Evolutionary conservation across 352 stramenopile species (phyloP), one percentile per base, ranked within the genome.

Genomic region (Pythium apleroticum): DNA sequence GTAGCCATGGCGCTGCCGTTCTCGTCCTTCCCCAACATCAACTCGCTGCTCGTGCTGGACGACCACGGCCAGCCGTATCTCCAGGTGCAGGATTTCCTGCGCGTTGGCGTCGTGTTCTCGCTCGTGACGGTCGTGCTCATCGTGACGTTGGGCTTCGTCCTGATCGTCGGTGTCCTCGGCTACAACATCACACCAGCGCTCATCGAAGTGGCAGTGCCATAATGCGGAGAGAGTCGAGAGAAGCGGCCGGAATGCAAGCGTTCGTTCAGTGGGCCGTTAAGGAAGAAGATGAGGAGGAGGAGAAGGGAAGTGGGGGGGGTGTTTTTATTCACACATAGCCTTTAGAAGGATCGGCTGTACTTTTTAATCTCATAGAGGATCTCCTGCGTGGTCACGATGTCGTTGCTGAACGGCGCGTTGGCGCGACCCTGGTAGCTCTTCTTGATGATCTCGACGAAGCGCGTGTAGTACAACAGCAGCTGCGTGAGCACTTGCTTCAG

Each of bases 311-410:
- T n/a, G n/a, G n/a, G 41, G n/a, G 11, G 41, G 19, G 17, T 50
- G 43, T 27, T 50, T 50, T 20, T 50, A 28, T 50, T 50, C 43
- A 50, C 43, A 50, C 43, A 50, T 17, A 25, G 8, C n/a, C 22
- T 4, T 72, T 92, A 97, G 75, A 98, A 97, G 0, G 90, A 93
- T 58, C 96, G 79, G 48, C 88, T 97, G 74, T 99, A 98, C 74
- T 98, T 98, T 74, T 98, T 98, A 75, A 99, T 99, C 79, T 99
- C 97, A 59, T 97, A 94, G 69, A 99, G 76, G 74, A 99, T 99
- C 61, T 97, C 92, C 64, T 96, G 91, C 28, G 93, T 98, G 43
- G 89, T 95, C 20, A 99, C 94, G 60, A 99, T 92, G 68, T 98
- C 94, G 62, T 95, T 95, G 50, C 84, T 87, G 66, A 98, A 98